phyloP scores from a whole-genome alignment of 2,329 filamentous ascomycete genomes.

The Bimuria novae-zelandiae region DNA sequence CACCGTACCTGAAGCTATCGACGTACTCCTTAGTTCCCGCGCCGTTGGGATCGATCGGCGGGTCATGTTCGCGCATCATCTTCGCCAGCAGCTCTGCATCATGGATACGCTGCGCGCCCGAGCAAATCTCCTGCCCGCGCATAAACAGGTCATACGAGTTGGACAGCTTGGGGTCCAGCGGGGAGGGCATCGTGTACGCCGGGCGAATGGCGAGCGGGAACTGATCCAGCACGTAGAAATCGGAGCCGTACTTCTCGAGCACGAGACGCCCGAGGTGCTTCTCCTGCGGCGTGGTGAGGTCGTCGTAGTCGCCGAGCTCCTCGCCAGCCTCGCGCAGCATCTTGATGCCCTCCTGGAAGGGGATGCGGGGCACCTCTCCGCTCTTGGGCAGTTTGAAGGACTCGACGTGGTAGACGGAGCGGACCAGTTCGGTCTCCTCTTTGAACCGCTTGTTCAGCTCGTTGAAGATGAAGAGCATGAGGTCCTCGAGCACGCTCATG shows the following conservation, averaged over 20 bases:
- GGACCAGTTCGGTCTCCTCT: conserved; percentile 73
- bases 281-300: conserved; percentile 80
- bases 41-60: conserved; percentile 59
- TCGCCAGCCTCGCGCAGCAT: conserved; percentile 67
- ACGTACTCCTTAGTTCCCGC: conserved; percentile 68
- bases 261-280: conserved; percentile 88
- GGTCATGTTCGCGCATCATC: conserved; percentile 62
- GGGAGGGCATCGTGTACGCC: conserved; percentile 84
- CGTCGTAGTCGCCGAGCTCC: conserved; percentile 75
- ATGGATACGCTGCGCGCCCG: conserved; percentile 69
- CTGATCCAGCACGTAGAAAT: conserved; percentile 97
- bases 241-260: conserved; percentile 85
- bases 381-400: conserved; percentile 74
- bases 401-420: conserved; percentile 74
- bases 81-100: conserved; percentile 62
- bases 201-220: conserved; percentile 88
- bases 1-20: conserved; percentile 66
- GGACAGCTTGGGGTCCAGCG: conserved; percentile 51
- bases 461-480: conserved; percentile 79
- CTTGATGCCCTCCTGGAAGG: conserved; percentile 77
- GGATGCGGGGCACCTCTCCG: conserved; percentile 75
- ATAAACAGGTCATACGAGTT: conserved; percentile 74
- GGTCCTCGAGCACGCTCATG: conserved; percentile 70
- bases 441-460: conserved; percentile 70
- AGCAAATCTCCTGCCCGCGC: conserved; percentile 71